Base-by-base conservation (phyloP, 768 basidiomycete species). In the Podaxis mareebaensis region DNA sequence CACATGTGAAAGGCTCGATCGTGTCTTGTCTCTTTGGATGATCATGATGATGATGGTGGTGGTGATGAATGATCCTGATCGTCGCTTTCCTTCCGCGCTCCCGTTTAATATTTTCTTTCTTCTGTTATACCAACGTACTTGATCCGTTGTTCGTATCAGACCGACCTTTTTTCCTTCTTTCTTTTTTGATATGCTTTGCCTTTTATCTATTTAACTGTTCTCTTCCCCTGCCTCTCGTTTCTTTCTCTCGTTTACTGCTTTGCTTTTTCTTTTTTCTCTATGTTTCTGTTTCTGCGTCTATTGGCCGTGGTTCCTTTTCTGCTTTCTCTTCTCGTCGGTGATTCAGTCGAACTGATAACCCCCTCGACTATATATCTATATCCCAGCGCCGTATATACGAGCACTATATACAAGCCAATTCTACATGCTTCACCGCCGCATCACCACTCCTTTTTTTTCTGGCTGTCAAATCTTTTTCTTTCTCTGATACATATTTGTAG, bases 141-240 rank as follows among this genome's bases (percentile, higher is more conserved):
- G 61, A 62, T 62, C 61, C 61, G 61, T 51, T 63, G 61, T 63
- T 63, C 33, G 54, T 63, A 63, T 63, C 61, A 63, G 42, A 56
- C 55, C 48, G 53, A 62, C 61, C 53, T 52, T 52, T 26, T 39
- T 53, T 55, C 12, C 12, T 46, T 55, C 40, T 61, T 28, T 48
- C 39, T 36, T 54, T 46, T 46, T 46, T 46, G 44, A 46, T 46
- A n/a, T 46, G 44, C 4, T 44, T 15, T n/a, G 42, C 42, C 42
- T 44, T 44, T 44, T 7, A 46, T 22, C n/a, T 46, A 46, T 46
- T 46, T 46, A 46, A 46, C 44, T 46, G 20, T 17, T 46, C 44
- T 42, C 33, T 33, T 33, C 8, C 1, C 30, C 8, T 46, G 17
- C 15, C 44, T 46, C 44, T 46, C 44, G 44, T 46, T 44, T n/a